Percentiles rank a stretch among this genome's conserved stretches.
Evolutionary conservation across 2,329 filamentous ascomycete genomes (phyloP).

Genomic region (Pseudocercospora eumusae): DNA sequence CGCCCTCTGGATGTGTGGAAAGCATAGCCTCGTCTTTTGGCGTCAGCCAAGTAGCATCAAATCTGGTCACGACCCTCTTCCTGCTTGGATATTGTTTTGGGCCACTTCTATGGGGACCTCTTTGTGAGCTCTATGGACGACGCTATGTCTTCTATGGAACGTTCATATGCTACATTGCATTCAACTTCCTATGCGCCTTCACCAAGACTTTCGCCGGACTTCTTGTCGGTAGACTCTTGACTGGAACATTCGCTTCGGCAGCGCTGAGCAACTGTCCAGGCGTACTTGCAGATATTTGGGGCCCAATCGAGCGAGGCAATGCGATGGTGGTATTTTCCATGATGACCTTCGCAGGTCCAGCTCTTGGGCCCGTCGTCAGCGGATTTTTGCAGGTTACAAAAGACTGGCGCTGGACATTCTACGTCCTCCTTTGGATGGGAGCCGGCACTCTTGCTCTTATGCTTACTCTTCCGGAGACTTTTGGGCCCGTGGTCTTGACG

Average conservation of each 20-base stretch:
- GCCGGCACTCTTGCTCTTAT: slow-evolving; percentile 40
- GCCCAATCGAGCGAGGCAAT: slow-evolving; percentile 46
- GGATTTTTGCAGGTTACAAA: slow-evolving; percentile 60
- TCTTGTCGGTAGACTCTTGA: slow-evolving; percentile 57
- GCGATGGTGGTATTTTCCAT: slow-evolving; percentile 56
- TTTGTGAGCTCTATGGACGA: slow-evolving; percentile 66
- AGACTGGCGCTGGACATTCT: slow-evolving; percentile 48
- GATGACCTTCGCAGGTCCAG: slow-evolving; percentile 49
- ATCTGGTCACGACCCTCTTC: slow-evolving; percentile 35
- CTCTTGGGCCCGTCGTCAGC: slow-evolving; percentile 54
- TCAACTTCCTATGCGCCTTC: slow-evolving; percentile 58
- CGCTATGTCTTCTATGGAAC: slow-evolving; percentile 53
- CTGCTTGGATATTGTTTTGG: slow-evolving; percentile 57
- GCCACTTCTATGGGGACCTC: slow-evolving; percentile 63
- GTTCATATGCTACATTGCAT: slow-evolving; percentile 46
- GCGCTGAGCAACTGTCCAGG: slow-evolving; percentile 48
- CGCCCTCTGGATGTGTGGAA: slow-evolving; percentile 41
- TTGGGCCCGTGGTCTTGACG: slow-evolving; percentile 52
- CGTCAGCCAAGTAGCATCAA: slow-evolving; percentile 48
- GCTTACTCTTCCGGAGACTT: slow-evolving; percentile 62
- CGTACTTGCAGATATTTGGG: slow-evolving; percentile 52
- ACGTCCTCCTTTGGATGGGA: slow-evolving; percentile 46
- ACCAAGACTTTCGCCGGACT: slow-evolving; percentile 56
- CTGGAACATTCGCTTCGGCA: slow-evolving; percentile 56
- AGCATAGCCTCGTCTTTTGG: slow-evolving; percentile 50